Conservation (phyloP, 1,284 basidiomycete genomes). For the Boletellus deceptivus region DNA sequence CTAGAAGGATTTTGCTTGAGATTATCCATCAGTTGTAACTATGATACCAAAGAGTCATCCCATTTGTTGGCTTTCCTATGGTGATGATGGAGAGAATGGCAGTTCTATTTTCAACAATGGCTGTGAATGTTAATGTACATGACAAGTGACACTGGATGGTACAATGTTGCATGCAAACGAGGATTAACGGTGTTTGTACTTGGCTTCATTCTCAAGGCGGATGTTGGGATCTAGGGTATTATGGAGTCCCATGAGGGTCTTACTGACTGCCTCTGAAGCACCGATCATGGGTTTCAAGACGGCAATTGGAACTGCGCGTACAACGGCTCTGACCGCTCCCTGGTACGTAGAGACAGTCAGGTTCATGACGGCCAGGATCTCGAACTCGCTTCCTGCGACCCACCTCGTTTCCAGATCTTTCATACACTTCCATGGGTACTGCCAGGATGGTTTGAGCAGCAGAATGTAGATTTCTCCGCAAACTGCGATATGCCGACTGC, state of each 20-base stretch:
- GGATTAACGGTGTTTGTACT: conserved; percentile 75
- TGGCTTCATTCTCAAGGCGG: conserved; percentile 78
- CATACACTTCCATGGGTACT: conserved; percentile 98
- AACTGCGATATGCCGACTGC: conserved; percentile 84
- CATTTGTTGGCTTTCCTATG: background rate
- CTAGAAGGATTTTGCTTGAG: conserved; percentile 3
- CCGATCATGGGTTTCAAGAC: conserved; percentile 97
- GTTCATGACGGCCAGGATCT: background rate
- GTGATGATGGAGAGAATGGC: background rate
- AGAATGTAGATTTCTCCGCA: conserved; percentile 82
- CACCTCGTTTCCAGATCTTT: conserved; percentile 85
- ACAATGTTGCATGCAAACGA: conserved; percentile 16
- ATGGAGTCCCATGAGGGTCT: conserved; percentile 89
- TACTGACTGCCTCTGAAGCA: conserved; percentile 92
- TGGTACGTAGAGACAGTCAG: conserved; percentile 32
- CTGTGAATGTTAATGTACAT: conserved; percentile 10
- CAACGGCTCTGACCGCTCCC: conserved; percentile 89
- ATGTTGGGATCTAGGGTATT: conserved; percentile 85
- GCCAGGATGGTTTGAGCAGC: conserved; percentile 98
- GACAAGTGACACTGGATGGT: conserved; percentile 16
- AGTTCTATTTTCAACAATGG: background rate
- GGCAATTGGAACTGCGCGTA: conserved; percentile 95
- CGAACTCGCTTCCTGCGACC: conserved; percentile 20
- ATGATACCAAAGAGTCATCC: background rate
- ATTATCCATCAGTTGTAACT: background rate